Evolutionary conservation across 2,329 filamentous ascomycete genomes (phyloP), one percentile per base, ranked within the genome.

Genomic region (Paradendryphiella salina): DNA sequence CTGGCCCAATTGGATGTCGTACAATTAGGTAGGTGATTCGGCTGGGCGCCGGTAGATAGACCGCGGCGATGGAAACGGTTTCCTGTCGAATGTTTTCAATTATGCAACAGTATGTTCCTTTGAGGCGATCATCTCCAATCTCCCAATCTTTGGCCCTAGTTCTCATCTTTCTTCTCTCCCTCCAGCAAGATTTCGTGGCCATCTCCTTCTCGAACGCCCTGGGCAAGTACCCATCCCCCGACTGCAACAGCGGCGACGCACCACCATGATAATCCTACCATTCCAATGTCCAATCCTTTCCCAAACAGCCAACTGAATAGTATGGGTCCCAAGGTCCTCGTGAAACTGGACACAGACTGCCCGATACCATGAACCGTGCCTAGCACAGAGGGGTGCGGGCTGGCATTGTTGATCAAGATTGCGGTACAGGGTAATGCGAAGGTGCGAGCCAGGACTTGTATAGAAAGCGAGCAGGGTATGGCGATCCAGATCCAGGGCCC

Each of bases 181-280:
- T 85, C 82, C 1, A 87, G 66, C 76, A 83, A 77, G 37, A 87
- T 82, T 67, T 87, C 85, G 65, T 87, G 84, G 0, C 85, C 85
- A 61, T 85, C 75, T 0, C 85, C 84, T 57, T 87, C 85, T 43
- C 72, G 74, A 7, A 87, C 80, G 52, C 80, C 78, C 59, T 79
- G 77, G 45, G 81, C 85, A 4, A 80, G 78, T 4, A 81, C 51
- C 14, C 78, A 67, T 0, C 79, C 81, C 17, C 75, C 70, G 0
- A 81, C 55, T 0, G 82, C 82, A 6, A 84, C 73, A 3, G 71
- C 69, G 9, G 76, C 77, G 33, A 86, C 65, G 0, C 75, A 74
- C 83, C 83, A 86, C 73, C 81, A 86, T 0, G 82, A 80, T 6
- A 80, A 73, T 1, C 84, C 85, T 0, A 87, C 78, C 2, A 85